These are phyloP conservation scores for Rhodamnia argentea DNA, from an alignment of 345 rosid genomes.

Conservation along the genomic window DNA sequence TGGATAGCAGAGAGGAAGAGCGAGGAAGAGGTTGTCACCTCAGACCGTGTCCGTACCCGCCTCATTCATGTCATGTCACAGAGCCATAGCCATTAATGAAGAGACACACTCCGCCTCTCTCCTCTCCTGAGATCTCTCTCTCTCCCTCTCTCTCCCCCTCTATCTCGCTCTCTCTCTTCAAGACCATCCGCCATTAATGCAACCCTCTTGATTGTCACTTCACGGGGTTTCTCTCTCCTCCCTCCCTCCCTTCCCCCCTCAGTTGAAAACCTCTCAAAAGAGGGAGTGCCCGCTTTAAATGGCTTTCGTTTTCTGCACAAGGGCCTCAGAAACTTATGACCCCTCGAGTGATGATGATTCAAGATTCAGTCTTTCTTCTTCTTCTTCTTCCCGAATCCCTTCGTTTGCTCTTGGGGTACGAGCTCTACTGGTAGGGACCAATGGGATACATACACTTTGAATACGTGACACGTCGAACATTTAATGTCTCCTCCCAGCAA, in stretches of 20 bases:
- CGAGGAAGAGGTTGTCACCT: not conserved
- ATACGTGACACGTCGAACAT: not conserved
- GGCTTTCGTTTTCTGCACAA: not conserved
- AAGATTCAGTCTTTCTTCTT: not conserved
- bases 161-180: conserved; percentile 24
- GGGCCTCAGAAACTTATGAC: not conserved
- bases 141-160: conserved; percentile 20
- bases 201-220: conserved; percentile 11
- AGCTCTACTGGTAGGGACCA: not conserved
- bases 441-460: not conserved
- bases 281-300: not conserved
- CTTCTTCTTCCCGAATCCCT: not conserved
- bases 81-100: not conserved
- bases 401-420: not conserved
- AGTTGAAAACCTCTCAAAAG: not conserved
- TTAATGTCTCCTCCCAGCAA: not conserved
- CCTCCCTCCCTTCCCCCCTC: not conserved
- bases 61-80: not conserved
- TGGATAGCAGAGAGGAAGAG: not conserved
- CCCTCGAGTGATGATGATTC: not conserved
- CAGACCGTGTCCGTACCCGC: not conserved
- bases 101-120: not conserved
- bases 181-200: conserved; percentile 40
- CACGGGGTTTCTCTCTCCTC: not conserved
- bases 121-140: conserved; percentile 6